Evolutionary conservation across 2,329 filamentous ascomycete species (phyloP).

Genomic region (Botrytis pseudocinerea): DNA sequence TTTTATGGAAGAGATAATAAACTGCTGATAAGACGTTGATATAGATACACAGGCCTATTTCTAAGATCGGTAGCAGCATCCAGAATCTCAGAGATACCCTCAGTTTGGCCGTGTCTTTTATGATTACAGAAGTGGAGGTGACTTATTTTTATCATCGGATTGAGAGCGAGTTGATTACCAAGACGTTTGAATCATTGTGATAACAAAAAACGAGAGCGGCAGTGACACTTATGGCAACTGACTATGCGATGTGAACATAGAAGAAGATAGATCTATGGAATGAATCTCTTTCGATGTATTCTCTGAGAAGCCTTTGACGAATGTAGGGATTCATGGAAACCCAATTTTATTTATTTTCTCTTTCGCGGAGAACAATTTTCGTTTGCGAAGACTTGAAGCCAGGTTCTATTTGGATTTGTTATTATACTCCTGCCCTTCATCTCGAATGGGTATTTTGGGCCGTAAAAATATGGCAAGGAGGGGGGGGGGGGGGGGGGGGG

Average conservation of each 20-base stretch:
- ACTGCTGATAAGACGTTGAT: no score
- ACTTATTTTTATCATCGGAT: background rate
- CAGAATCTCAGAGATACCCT: background rate
- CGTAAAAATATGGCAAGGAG: background rate
- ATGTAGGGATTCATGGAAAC: background rate
- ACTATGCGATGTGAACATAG: background rate
- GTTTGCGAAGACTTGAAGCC: background rate
- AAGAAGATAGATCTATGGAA: background rate
- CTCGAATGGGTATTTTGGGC: background rate
- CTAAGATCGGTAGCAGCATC: background rate
- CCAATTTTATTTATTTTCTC: background rate
- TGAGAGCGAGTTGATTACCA: background rate
- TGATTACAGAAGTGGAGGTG: background rate
- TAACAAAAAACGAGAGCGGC: background rate
- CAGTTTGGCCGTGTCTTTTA: background rate
- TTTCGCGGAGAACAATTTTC: fast-evolving
- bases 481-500: no score
- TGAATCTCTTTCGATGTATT: background rate
- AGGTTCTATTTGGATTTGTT: background rate
- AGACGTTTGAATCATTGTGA: background rate
- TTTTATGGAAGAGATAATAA: background rate
- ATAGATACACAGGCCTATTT: no score
- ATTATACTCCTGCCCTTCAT: background rate
- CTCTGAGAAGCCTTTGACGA: background rate
- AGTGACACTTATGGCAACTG: background rate